These are phyloP conservation scores for Rubia tinctorum DNA, from an alignment of 305 asterid species.

Conservation along the genomic window DNA sequence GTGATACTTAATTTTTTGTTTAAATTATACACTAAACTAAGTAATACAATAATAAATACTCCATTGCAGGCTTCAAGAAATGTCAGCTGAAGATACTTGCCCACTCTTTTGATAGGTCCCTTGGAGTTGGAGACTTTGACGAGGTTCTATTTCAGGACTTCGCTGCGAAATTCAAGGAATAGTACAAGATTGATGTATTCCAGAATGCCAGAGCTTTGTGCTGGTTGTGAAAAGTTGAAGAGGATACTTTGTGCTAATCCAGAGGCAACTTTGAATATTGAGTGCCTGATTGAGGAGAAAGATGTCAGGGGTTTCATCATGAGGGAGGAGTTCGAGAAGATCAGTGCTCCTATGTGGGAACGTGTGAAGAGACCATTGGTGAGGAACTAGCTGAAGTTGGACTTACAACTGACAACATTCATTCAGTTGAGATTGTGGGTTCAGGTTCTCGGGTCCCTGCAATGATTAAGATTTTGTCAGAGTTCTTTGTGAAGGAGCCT, in stretches of 20 bases:
- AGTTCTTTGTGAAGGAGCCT: conserved; percentile 84
- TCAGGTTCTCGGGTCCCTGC: conserved; percentile 98
- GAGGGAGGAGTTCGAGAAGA: background rate
- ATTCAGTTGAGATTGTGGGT: conserved; percentile 86
- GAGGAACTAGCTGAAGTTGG: conserved; percentile 86
- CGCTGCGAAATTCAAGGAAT: conserved; percentile 64
- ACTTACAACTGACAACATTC: conserved; percentile 50
- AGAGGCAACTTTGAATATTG: too few species aligned
- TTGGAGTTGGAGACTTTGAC: conserved; percentile 96
- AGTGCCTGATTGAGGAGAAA: too few species aligned
- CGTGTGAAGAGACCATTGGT: conserved; percentile 83
- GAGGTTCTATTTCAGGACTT: conserved; percentile 86
- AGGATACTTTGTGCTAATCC: too few species aligned
- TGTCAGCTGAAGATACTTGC: conserved; percentile 88
- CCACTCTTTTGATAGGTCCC: conserved; percentile 77
- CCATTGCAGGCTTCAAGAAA: conserved; percentile 83
- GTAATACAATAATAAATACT: conserved; percentile 14
- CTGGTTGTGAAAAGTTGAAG: too few species aligned
- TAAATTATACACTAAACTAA: too few species aligned
- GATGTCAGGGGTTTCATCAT: too few species aligned
- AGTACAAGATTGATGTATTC: too few species aligned
- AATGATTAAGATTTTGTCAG: conserved; percentile 62
- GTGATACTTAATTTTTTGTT: too few species aligned
- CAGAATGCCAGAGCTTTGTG: too few species aligned
- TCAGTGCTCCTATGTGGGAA: conserved; percentile 72